Evolutionary conservation across 257 asterid genomes (phyloP), one percentile per base, ranked within the genome.

Genomic region (Nicotiana undulata): DNA sequence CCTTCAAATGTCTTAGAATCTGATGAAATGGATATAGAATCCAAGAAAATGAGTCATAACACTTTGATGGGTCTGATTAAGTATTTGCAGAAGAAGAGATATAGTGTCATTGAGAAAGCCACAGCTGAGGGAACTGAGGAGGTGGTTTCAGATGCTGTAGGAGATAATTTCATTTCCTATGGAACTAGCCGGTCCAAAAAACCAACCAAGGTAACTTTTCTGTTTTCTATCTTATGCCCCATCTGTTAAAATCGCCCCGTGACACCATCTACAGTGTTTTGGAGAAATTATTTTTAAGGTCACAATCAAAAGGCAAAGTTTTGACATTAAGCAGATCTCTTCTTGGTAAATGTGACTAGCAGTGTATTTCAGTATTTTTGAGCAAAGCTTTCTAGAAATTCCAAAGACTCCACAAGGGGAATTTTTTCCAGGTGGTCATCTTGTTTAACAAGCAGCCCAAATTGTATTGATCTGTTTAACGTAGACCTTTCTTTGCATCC

Each of bases 121-220:
- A 90, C 99, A 24, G 92, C 98, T 15, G 99, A 96, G 89, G 97
- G 97, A 85, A 94, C 99, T 75, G 99, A 94, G 85, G 99, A 96
- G 89, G 97, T 90, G 75, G 99, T 96, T 88, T 96, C 97, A 83
- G 97, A 94, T 90, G 98, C 93, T 51, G 97, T 95, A 28, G 97
- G 98, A 82, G 90, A 89, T 84, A 89, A 82, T 85, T 91, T 90
- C 83, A 89, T 83, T 83, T 84, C 93, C 81, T 96, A 92, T 82
- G 92, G 94, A 58, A 87, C 85, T 85, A 85, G 77, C 80, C 92
- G 97, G 63, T 80, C 87, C 37, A 91, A 90, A 86, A 94, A 90
- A 88, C 81, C 90, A 49, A 81, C 52, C 85, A 94, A 92, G 92
- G 99, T 92, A 88, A 81, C 83, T 22, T 79, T 75, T 86, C 75